Base-by-base conservation (phyloP, 768 basidiomycete genomes). In the Serendipita sp. region DNA sequence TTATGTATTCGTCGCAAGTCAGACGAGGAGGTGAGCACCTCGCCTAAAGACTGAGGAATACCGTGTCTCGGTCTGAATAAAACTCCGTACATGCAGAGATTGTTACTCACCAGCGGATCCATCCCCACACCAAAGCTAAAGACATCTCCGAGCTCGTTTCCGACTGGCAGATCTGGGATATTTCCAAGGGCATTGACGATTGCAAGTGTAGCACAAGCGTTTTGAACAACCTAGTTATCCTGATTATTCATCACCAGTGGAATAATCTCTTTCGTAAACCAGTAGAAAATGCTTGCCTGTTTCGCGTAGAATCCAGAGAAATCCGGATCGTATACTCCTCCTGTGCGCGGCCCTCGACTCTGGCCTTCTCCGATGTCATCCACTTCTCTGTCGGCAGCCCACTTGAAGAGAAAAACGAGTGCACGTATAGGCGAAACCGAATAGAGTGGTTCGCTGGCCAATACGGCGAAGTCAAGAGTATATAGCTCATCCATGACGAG, bases 401-500 rank as follows among this genome's bases (percentile, higher is more conserved):
- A 97, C 77, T 97, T 96, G 79, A 98, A 98, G 51, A 98, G 78
- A 72, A 98, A 97, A 64, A 98, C 87, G 28, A 98, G 77, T 0
- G 95, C 93, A 67, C 88, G 86, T 2, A 97, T 75, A 48, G 94
- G 94, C 68, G 88, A 81, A 20, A 94, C 74, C 4, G 33, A 30
- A 20, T n/a, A n/a, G 24, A 58, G 33, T 13, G 53, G 53, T 11
- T 58, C 53, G 11, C 82, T 77, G 45, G 82, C 79, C 26, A 96
- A 75, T 2, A 85, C 81, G 22, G 83, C 84, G 0, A 84, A 69
- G 66, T 94, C 91, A 53, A 94, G 80, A 14, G 89, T 88, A 70
- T 89, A 92, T 16, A 94, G 75, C 72, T 94, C 91, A 69, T 92
- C 90, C 17, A 94, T 88, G 65, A 91, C 83, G 30, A 91, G 77